Base-by-base conservation (phyloP, 345 rosid genomes). In the Citrus trifoliata region DNA sequence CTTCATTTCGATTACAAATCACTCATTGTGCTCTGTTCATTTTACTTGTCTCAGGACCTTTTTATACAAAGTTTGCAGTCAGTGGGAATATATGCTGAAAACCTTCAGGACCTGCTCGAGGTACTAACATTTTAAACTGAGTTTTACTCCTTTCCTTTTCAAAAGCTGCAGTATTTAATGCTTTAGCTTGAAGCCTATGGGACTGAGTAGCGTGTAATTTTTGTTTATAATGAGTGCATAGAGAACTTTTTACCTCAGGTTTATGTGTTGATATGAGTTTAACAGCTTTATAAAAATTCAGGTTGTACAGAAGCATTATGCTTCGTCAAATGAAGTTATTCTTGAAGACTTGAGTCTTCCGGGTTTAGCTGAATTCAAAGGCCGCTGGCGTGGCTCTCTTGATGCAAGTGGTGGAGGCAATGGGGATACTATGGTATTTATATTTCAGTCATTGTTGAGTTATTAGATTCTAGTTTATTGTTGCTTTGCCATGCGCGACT, bases 401-500 rank as follows among this genome's bases (percentile, higher is more conserved):
- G 99, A 91, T 85, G 98, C 99, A 73, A 93, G 97, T 81, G 99
- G 99, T 77, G 99, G 99, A 87, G 99, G 97, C 90, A 93, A 96
- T 81, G 99, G 99, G 63, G 99, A 96, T 84, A 96, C 98, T 42
- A 89, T 89, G 95, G 99, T 96, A 87, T 64, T 30, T 58, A 40
- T 76, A 48, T 68, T 83, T 78, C 40, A 61, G 19, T 67, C 27
- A 28, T 27, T 65, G 56, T 78, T 74, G 27, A 70, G 62, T 48
- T 67, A 60, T 66, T 46, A 62, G 40, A 10, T 63, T 79, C 33
- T 69, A 55, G 48, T 56, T 77, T 60, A 30, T 24, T 37, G 4
- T 35, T 21, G 71, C 24, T 68, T 68, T 68, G 55, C 13, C 71
- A n/a, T 40, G 30, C 4, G 1, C 16, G 42, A 22, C 25, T 33